Percentiles rank a stretch among this genome's conserved stretches.
Conservation (phyloP, 2,329 filamentous ascomycete genomes). For the Monilinia fructicola region DNA sequence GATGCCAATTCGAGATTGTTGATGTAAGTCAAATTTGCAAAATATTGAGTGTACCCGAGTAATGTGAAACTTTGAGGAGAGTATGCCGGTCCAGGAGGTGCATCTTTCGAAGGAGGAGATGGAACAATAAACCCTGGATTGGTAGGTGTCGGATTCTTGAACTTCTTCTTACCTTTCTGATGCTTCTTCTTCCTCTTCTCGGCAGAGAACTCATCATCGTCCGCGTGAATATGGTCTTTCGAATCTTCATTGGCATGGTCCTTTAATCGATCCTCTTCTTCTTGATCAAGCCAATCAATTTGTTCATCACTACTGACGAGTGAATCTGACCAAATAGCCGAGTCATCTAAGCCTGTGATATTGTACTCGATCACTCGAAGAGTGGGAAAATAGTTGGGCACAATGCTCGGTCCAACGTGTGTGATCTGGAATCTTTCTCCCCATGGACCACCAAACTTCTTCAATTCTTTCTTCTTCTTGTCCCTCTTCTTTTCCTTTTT, state of each 20-base stretch:
- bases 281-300: constrained; percentile 31
- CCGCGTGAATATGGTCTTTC: constrained; percentile 26
- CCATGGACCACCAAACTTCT: constrained; percentile 74
- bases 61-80: constrained; percentile 78
- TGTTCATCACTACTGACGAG: constrained; percentile 19
- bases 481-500: constrained; percentile 53
- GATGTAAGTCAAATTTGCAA: constrained; percentile 86
- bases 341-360: constrained; percentile 51
- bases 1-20: constrained; percentile 65
- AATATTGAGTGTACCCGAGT: constrained; percentile 84
- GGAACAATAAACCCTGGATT: constrained; percentile 66
- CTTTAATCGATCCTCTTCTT: constrained; percentile 6
- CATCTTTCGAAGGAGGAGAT: constrained; percentile 66
- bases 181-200: constrained; percentile 48
- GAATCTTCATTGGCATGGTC: constrained; percentile 2
- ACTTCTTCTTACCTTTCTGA: constrained; percentile 47
- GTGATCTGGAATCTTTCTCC: constrained; percentile 83
- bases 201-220: constrained; percentile 42
- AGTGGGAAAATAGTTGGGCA: constrained; percentile 90
- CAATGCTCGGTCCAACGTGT: constrained; percentile 79
- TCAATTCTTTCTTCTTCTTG: constrained; percentile 54
- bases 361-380: constrained; percentile 95
- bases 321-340: constrained; percentile 32
- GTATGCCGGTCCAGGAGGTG: constrained; percentile 85
- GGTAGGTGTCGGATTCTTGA: constrained; percentile 52